Evolutionary conservation across 2,329 filamentous ascomycete genomes (phyloP).

Genomic region (Apiospora arundinis): DNA sequence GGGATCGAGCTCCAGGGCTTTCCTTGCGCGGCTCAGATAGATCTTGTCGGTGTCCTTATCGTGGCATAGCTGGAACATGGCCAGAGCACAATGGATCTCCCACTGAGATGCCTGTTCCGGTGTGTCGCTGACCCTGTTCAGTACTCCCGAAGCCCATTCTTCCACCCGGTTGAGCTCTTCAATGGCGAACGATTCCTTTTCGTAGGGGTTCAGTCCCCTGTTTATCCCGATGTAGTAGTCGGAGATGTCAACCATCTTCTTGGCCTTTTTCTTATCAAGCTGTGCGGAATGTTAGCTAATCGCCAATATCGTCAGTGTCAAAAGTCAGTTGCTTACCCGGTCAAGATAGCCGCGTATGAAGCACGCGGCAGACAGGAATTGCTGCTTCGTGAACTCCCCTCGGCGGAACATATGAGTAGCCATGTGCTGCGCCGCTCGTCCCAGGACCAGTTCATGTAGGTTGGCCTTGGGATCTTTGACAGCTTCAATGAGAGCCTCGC

Average conservation of each 20-base stretch:
- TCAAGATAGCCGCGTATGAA: constrained; percentile 39
- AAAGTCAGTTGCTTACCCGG: constrained; percentile 32
- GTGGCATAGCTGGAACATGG: constrained; percentile 36
- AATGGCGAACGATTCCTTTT: constrained; percentile 28
- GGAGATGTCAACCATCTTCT: constrained; percentile 33
- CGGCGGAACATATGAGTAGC: constrained; percentile 37
- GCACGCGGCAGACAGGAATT: constrained; percentile 35
- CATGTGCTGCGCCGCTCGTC: constrained; percentile 34
- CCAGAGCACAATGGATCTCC: constrained; percentile 39
- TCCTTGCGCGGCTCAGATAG: constrained; percentile 34
- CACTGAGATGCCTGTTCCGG: constrained; percentile 33
- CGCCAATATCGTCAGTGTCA: neutral
- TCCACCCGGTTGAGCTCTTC: constrained; percentile 35
- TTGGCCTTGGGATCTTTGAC: constrained; percentile 31
- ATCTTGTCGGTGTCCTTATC: constrained; percentile 32
- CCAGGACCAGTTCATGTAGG: constrained; percentile 34
- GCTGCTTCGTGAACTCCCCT: constrained; percentile 37
- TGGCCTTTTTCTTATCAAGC: constrained; percentile 33
- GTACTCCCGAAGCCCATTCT: constrained; percentile 31
- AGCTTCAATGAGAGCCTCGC: constrained; percentile 29
- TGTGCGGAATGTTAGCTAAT: constrained; percentile 29
- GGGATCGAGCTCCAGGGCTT: constrained; percentile 36
- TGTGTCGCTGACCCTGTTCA: constrained; percentile 31
- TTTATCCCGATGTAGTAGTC: constrained; percentile 25
- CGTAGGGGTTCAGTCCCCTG: neutral